Conservation (phyloP, 2,329 filamentous ascomycete genomes). For the Colletotrichum falcatum region DNA sequence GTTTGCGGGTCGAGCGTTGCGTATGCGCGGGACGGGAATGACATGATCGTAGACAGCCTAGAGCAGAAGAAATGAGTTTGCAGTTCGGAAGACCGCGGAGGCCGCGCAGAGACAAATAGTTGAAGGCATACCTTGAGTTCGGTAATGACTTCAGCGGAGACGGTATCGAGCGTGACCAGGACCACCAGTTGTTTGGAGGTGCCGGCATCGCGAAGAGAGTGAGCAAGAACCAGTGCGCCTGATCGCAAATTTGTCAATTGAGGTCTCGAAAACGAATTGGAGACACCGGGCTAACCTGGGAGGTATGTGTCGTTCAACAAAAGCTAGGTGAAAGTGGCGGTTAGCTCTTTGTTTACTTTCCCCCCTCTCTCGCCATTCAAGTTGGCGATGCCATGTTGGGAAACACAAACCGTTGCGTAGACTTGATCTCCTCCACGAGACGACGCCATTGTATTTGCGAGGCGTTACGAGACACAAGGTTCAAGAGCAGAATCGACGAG, state of each 20-base stretch:
- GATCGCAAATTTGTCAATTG: slow-evolving; percentile 29
- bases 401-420: slow-evolving; percentile 66
- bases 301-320: slow-evolving; percentile 93
- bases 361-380: background rate
- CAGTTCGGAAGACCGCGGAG: background rate
- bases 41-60: slow-evolving; percentile 89
- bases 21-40: slow-evolving; percentile 84
- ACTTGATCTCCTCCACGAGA: slow-evolving; percentile 59
- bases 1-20: slow-evolving; percentile 82
- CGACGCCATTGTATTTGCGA: slow-evolving; percentile 51
- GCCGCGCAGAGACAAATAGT: background rate
- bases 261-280: slow-evolving; percentile 40
- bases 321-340: slow-evolving; percentile 68
- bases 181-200: slow-evolving; percentile 88
- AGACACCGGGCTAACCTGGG: slow-evolving; percentile 73
- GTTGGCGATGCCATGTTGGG: slow-evolving; percentile 23
- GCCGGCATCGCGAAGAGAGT: slow-evolving; percentile 92
- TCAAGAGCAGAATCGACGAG: slow-evolving; percentile 28
- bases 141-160: slow-evolving; percentile 79
- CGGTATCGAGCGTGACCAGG: slow-evolving; percentile 82
- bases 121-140: slow-evolving; percentile 75
- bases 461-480: slow-evolving; percentile 40
- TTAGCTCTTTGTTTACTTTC: slow-evolving; percentile 44
- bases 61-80: slow-evolving; percentile 4
- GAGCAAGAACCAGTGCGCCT: slow-evolving; percentile 94